These are phyloP conservation scores for Glarea lozoyensis DNA, from an alignment of 495 filamentous ascomycete species.

Conservation along the genomic window DNA sequence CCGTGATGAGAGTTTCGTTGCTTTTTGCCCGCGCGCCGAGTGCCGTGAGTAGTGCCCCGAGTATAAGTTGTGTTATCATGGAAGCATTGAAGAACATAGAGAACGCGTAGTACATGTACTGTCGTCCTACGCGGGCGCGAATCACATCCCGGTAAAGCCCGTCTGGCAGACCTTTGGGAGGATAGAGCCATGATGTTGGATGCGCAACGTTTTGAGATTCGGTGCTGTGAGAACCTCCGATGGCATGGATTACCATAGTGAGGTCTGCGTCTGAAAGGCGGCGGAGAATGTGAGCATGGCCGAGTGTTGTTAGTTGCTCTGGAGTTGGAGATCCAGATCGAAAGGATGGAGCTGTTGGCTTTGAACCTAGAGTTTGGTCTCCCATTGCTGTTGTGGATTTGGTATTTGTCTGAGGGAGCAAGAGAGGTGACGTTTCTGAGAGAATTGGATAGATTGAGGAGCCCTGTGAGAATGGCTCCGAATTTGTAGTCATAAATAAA, in stretches of 20 bases:
- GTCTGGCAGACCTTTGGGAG: constrained; percentile 8
- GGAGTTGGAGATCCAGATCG: neutral
- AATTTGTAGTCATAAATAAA: too few species aligned
- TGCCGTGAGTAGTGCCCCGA: constrained; percentile 11
- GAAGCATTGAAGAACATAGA: constrained; percentile 8
- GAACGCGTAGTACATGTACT: constrained; percentile 5
- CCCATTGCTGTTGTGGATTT: too few species aligned
- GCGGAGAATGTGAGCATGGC: neutral
- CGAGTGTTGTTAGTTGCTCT: neutral
- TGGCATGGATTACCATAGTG: constrained; percentile 1
- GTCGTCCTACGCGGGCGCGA: neutral
- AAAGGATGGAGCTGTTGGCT: neutral
- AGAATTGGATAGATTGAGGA: too few species aligned
- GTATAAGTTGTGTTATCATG: constrained; percentile 11
- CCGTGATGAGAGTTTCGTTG: constrained; percentile 5
- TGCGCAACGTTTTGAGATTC: neutral
- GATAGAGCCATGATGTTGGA: constrained; percentile 4
- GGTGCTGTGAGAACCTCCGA: neutral
- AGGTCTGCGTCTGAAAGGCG: constrained; percentile 4
- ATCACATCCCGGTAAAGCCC: constrained; percentile 9
- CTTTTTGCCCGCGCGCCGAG: neutral
- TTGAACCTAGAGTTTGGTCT: neutral
- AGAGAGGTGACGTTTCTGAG: too few species aligned
- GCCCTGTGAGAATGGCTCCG: too few species aligned
- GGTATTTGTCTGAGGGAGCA: too few species aligned